Conservation (phyloP, 1,139 yeast species). For the Groenewaldozyma auringiensis region DNA sequence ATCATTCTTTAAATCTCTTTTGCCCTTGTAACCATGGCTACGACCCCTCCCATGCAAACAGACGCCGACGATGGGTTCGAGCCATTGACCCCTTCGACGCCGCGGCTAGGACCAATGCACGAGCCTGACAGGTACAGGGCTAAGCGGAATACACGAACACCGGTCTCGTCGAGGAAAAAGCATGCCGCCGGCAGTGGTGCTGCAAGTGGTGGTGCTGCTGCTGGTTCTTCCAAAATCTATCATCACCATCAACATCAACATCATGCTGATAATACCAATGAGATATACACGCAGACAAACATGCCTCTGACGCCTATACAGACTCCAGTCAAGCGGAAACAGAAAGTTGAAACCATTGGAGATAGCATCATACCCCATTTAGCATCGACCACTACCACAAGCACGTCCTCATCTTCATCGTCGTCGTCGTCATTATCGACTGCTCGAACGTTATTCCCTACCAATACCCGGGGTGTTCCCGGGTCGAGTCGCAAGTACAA, state of each 20-base stretch:
- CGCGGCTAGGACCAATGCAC: slow-evolving; percentile 31
- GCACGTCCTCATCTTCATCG: slow-evolving; percentile 2
- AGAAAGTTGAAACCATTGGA: slow-evolving; percentile 14
- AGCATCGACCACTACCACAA: not conserved
- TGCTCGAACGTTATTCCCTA: slow-evolving; percentile 16
- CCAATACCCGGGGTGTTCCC: slow-evolving; percentile 9
- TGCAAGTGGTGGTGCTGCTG: not conserved
- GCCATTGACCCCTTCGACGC: slow-evolving; percentile 31
- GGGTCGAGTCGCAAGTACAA: slow-evolving; percentile 15
- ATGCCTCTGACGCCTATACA: slow-evolving; percentile 22
- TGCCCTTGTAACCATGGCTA: slow-evolving; percentile 14
- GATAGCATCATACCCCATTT: not conserved
- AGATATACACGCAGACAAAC: not conserved
- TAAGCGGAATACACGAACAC: slow-evolving; percentile 5
- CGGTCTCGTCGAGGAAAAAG: slow-evolving; percentile 1
- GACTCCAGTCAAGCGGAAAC: slow-evolving; percentile 20
- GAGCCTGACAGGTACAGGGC: slow-evolving; percentile 24
- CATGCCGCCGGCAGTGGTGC: not conserved
- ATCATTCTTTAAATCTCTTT: not conserved
- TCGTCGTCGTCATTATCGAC: slow-evolving; percentile 1
- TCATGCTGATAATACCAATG: not conserved
- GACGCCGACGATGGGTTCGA: slow-evolving; percentile 14
- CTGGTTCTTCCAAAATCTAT: not conserved
- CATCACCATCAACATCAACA: not conserved
- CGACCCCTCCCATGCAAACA: slow-evolving; percentile 27